These are phyloP conservation scores for Sphaerosporella brunnea DNA, from an alignment of 495 filamentous ascomycete species.

Conservation along the genomic window DNA sequence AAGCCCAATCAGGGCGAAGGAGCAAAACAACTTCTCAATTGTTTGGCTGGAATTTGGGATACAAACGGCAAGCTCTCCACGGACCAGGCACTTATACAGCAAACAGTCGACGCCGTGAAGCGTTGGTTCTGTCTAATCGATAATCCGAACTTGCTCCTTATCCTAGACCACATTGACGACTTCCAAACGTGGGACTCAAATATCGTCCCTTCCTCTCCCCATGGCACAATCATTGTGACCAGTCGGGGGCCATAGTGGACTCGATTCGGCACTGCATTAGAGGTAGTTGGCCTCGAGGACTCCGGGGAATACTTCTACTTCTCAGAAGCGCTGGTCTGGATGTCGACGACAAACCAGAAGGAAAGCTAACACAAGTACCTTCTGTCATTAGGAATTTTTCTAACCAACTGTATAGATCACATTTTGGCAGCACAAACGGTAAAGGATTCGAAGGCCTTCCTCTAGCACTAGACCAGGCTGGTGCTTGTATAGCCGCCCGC, in stretches of 20 bases:
- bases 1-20: neutral
- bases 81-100: neutral
- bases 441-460: conserved; percentile 7
- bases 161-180: conserved; percentile 15
- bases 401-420: conserved; percentile 1
- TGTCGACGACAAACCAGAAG: neutral
- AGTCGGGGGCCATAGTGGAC: conserved; percentile 4
- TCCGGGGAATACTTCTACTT: conserved; percentile 1
- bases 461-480: conserved; percentile 11
- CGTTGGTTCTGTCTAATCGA: neutral
- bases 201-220: conserved; percentile 3
- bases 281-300: neutral
- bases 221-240: conserved; percentile 8
- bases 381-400: neutral
- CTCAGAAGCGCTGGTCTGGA: neutral
- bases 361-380: neutral
- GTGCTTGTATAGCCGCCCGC: conserved; percentile 6
- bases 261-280: neutral
- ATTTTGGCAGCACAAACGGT: neutral
- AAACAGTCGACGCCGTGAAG: conserved; percentile 4
- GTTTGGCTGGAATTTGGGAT: neutral
- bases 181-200: neutral
- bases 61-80: neutral
- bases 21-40: neutral
- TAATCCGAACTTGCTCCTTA: conserved; percentile 10